These are phyloP conservation scores for Fusarium fujikuroi DNA, from an alignment of 2,329 filamentous ascomycete genomes.

Conservation along the genomic window DNA sequence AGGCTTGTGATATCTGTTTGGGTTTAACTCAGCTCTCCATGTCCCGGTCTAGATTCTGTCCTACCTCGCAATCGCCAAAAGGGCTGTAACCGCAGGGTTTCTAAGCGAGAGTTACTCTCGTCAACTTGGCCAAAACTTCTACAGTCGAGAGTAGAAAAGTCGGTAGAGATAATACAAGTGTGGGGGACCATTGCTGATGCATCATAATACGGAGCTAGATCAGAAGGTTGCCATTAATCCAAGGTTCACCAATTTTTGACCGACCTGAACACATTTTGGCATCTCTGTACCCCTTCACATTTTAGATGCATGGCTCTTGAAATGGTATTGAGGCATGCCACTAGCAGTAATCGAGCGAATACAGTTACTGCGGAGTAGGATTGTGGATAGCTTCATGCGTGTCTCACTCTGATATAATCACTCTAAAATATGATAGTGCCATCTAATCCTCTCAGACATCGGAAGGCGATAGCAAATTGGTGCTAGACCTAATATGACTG, in stretches of 20 bases:
- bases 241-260: background rate
- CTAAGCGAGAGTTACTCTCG: background rate
- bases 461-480: too few species aligned
- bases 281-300: background rate
- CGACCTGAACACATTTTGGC: background rate
- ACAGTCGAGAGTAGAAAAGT: too few species aligned
- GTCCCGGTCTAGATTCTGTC: background rate
- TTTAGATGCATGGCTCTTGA: background rate
- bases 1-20: background rate
- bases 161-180: background rate
- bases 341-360: background rate
- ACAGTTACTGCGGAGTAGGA: background rate
- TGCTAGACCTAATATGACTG: background rate
- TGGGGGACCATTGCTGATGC: background rate
- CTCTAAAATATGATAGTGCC: background rate
- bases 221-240: background rate
- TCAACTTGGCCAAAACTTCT: background rate
- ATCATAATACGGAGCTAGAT: background rate
- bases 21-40: background rate
- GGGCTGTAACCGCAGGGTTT: background rate
- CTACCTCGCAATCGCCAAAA: background rate
- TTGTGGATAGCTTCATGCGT: background rate
- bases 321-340: background rate
- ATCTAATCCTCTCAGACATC: fast-evolving
- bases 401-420: background rate